Evolutionary conservation across 2,329 filamentous ascomycete species (phyloP).

Genomic region (Colletotrichum scovillei): DNA sequence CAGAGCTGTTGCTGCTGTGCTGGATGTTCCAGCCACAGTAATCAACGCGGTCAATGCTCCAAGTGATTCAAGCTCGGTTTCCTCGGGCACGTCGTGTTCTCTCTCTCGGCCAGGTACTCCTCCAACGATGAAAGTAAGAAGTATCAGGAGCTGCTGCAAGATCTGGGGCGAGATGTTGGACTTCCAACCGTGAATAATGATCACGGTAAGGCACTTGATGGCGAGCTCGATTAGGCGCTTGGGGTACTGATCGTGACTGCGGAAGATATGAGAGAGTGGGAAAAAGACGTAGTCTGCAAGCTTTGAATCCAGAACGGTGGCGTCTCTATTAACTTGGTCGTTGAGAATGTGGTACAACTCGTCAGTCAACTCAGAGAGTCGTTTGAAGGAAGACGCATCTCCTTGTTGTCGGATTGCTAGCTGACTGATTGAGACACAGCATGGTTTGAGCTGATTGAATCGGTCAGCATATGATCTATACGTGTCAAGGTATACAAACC

Average conservation of each 20-base stretch:
- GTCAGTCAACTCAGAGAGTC: constrained; percentile 57
- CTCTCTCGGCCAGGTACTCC: constrained; percentile 71
- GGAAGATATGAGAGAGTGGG: constrained; percentile 87
- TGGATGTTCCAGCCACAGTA: constrained; percentile 63
- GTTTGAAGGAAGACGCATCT: constrained; percentile 52
- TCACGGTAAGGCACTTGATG: constrained; percentile 77
- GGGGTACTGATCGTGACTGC: constrained; percentile 78
- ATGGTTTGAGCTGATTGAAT: constrained; percentile 68
- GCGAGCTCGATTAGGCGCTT: constrained; percentile 79
- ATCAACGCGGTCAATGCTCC: constrained; percentile 77
- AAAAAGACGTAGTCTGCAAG: constrained; percentile 96
- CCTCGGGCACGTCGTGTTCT: constrained; percentile 69
- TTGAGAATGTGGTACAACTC: constrained; percentile 60
- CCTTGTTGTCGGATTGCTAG: constrained; percentile 62
- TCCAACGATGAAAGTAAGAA: constrained; percentile 84
- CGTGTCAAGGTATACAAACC: constrained; percentile 37
- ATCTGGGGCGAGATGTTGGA: constrained; percentile 76
- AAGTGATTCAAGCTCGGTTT: constrained; percentile 79
- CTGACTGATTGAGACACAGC: constrained; percentile 70
- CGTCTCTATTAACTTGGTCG: constrained; percentile 55
- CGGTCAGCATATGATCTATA: neutral
- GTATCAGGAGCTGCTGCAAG: constrained; percentile 84
- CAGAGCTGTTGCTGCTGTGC: constrained; percentile 60
- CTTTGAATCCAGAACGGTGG: constrained; percentile 76
- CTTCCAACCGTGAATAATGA: constrained; percentile 85